Evolutionary conservation across 2,329 filamentous ascomycete species (phyloP).

Genomic region (Colletotrichum higginsianum): DNA sequence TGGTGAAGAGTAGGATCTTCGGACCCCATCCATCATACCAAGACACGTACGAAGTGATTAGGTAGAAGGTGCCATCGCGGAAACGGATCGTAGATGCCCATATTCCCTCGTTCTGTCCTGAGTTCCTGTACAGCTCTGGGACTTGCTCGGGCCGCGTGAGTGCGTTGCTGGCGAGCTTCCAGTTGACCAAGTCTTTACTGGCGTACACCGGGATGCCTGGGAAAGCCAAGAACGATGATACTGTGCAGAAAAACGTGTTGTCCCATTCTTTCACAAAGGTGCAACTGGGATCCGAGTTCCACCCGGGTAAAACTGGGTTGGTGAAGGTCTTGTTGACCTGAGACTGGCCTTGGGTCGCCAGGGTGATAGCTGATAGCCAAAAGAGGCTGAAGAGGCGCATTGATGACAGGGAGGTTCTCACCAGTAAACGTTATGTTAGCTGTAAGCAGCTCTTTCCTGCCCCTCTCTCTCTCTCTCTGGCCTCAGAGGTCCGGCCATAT

Average conservation of each 20-base stretch:
- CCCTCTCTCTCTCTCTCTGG: not conserved
- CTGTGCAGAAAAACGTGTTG: slow-evolving; percentile 66
- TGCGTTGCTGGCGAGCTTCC: slow-evolving; percentile 60
- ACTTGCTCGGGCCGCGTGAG: slow-evolving; percentile 59
- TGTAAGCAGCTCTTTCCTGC: not conserved
- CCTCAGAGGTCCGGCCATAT: not conserved
- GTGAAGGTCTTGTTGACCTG: slow-evolving; percentile 31
- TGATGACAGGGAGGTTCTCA: not conserved
- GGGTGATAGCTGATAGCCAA: slow-evolving; percentile 20
- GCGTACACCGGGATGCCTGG: slow-evolving; percentile 69
- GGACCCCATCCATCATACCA: slow-evolving; percentile 46
- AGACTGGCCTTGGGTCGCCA: slow-evolving; percentile 10
- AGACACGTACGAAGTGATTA: slow-evolving; percentile 46
- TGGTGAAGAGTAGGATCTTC: slow-evolving; percentile 58
- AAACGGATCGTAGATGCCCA: slow-evolving; percentile 64
- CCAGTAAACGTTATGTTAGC: too few relatives aligned
- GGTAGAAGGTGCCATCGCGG: slow-evolving; percentile 59
- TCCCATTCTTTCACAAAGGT: slow-evolving; percentile 55
- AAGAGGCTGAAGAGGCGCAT: slow-evolving; percentile 26
- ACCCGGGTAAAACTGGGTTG: slow-evolving; percentile 66
- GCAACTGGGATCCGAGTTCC: slow-evolving; percentile 64
- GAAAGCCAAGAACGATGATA: slow-evolving; percentile 67
- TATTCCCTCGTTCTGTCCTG: slow-evolving; percentile 51
- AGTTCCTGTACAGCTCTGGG: slow-evolving; percentile 45
- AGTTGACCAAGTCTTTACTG: slow-evolving; percentile 64